These are phyloP conservation scores for Begonia loranthoides DNA, from an alignment of 306 rosid genomes.

Conservation along the genomic window DNA sequence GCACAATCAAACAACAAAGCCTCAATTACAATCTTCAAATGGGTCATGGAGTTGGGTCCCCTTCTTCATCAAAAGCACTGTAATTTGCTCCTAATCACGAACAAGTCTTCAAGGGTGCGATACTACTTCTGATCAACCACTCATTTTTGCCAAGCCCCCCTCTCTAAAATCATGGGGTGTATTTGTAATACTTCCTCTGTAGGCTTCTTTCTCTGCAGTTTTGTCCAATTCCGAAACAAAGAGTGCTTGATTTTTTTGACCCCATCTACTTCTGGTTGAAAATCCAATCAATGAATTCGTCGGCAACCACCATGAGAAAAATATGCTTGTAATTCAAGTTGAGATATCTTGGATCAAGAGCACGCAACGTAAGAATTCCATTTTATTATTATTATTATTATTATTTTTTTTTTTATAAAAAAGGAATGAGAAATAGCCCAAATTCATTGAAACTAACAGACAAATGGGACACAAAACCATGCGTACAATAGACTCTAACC, in stretches of 20 bases:
- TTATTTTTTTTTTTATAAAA: too few species aligned
- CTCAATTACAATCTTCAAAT: constrained; percentile 19
- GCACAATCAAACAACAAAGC: constrained; percentile 33
- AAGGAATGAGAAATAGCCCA: too few species aligned
- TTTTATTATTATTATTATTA: too few species aligned
- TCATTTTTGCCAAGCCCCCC: too few species aligned
- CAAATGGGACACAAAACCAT: too few species aligned
- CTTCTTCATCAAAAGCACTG: constrained; percentile 18
- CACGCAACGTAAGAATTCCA: too few species aligned
- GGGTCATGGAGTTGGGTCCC: constrained; percentile 43
- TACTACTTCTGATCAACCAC: constrained; percentile 54
- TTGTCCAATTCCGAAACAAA: not conserved
- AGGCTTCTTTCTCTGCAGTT: constrained; percentile 5
- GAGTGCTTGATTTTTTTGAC: not conserved
- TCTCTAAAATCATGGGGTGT: constrained; percentile 38
- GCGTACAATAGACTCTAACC: too few species aligned
- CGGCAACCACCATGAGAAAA: not conserved
- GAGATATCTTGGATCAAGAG: too few species aligned
- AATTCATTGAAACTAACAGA: too few species aligned
- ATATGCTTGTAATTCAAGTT: not conserved
- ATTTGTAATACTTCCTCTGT: constrained; percentile 15
- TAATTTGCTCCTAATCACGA: too few species aligned
- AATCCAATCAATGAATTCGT: not conserved
- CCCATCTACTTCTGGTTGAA: not conserved
- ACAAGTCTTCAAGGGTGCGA: constrained; percentile 21